A percentile compares a stretch with the other conserved stretches of the same genome.
These are phyloP conservation scores for Clavulina sp. DNA, from an alignment of 768 basidiomycete genomes.

Conservation along the genomic window DNA sequence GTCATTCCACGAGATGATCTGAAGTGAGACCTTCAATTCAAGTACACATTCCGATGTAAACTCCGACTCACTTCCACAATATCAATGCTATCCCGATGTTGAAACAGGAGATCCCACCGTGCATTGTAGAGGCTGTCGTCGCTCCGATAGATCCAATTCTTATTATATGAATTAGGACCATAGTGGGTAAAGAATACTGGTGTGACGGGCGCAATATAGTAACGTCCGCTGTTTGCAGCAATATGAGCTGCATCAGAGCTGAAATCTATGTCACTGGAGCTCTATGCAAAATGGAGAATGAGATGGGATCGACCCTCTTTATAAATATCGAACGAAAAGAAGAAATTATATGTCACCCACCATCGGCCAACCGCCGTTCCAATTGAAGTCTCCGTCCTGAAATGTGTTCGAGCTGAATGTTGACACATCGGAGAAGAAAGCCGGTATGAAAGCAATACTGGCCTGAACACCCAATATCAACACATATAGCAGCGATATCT, in stretches of 20 bases:
- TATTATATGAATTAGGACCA: slow-evolving; percentile 44
- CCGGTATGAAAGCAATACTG: slow-evolving; percentile 16
- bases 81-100: slow-evolving; percentile 18
- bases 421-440: slow-evolving; percentile 19
- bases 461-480: neutral
- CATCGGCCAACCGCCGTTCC: slow-evolving; percentile 69
- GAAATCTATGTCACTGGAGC: slow-evolving; percentile 12
- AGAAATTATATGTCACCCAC: neutral
- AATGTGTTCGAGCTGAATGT: slow-evolving; percentile 3
- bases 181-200: slow-evolving; percentile 77
- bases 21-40: neutral
- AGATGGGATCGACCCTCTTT: no score
- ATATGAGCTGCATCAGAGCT: slow-evolving; percentile 12
- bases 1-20: slow-evolving; percentile 27
- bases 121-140: slow-evolving; percentile 22
- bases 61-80: slow-evolving; percentile 16
- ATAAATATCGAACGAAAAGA: no score
- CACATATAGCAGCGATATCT: neutral
- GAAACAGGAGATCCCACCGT: slow-evolving; percentile 20
- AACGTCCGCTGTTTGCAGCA: slow-evolving; percentile 12
- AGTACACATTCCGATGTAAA: slow-evolving; percentile 1
- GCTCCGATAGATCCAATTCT: slow-evolving; percentile 28
- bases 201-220: slow-evolving; percentile 38
- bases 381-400: slow-evolving; percentile 18
- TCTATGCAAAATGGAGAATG: no score